phyloP scores from a whole-genome alignment of 1,284 basidiomycete species.

The Malassezia obtusa region DNA sequence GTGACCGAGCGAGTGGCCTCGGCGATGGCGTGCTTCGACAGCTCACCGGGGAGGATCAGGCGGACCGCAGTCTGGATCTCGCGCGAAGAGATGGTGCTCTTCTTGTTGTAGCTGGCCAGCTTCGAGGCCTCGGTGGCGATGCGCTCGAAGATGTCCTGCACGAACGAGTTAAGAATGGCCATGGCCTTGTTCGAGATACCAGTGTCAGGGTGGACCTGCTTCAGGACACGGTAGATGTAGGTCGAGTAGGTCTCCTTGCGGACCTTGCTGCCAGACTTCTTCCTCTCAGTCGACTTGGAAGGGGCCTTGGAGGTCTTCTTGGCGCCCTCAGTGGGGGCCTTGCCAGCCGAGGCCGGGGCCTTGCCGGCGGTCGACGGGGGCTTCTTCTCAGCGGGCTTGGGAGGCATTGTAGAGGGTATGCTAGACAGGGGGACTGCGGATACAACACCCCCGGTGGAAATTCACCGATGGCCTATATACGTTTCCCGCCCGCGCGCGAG shows the following conservation, averaged over 20 bases:
- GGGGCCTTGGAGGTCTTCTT: conserved; percentile 53
- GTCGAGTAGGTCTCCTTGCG: conserved; percentile 55
- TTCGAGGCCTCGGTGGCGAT: conserved; percentile 49
- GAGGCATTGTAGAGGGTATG: conserved; percentile 30
- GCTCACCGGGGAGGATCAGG: conserved; percentile 54
- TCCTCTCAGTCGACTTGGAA: conserved; percentile 54
- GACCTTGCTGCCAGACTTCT: conserved; percentile 58
- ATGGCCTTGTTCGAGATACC: conserved; percentile 53
- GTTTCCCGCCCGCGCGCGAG: conserved; percentile 11
- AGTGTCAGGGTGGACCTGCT: conserved; percentile 53
- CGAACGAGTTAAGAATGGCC: conserved; percentile 50
- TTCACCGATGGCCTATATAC: conserved; percentile 17
- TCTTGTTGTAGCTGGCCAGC: conserved; percentile 49
- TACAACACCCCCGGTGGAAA: background rate
- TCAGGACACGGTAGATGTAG: conserved; percentile 54
- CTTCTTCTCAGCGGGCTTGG: conserved; percentile 50
- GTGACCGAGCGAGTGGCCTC: conserved; percentile 63
- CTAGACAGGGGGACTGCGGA: background rate
- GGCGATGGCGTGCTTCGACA: conserved; percentile 72
- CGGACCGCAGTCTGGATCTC: conserved; percentile 49
- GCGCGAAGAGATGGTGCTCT: conserved; percentile 48
- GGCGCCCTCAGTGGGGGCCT: conserved; percentile 56
- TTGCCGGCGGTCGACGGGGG: conserved; percentile 56
- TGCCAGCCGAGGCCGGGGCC: conserved; percentile 53
- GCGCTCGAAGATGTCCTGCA: conserved; percentile 52